Percentiles rank a stretch among this genome's conserved stretches.
These are phyloP conservation scores for Mortierella claussenii DNA, from an alignment of 192 early-diverging fungal species.

Conservation along the genomic window DNA sequence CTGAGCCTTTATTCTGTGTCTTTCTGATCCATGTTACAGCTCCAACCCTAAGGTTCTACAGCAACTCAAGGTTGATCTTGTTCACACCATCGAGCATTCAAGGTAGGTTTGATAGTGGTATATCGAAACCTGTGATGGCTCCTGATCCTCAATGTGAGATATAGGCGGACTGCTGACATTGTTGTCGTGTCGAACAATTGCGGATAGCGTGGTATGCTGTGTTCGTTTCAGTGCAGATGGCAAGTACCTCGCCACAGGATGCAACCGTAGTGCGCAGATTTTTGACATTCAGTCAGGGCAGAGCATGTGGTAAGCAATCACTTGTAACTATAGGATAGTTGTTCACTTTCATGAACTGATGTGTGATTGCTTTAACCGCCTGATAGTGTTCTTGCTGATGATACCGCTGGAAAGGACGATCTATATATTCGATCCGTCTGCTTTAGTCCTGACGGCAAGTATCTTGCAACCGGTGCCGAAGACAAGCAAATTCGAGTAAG, in stretches of 20 bases:
- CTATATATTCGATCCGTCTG: conserved; percentile 96
- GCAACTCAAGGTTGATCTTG: conserved; percentile 70
- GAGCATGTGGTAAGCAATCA: conserved; percentile 68
- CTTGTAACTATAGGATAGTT: too few species aligned
- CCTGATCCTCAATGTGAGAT: too few species aligned
- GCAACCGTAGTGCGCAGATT: conserved; percentile 90
- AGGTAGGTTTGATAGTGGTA: conserved; percentile 42
- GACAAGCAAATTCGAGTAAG: conserved; percentile 90
- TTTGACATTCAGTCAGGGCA: conserved; percentile 85
- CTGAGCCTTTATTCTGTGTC: too few species aligned
- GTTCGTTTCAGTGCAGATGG: conserved; percentile 96
- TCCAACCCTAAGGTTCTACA: conserved; percentile 76
- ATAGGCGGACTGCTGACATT: too few species aligned
- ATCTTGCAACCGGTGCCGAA: conserved; percentile 94
- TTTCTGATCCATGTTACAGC: conserved; percentile 26
- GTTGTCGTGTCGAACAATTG: too few species aligned
- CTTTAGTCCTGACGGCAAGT: conserved; percentile 93
- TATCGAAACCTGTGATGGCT: too few species aligned
- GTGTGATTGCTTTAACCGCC: too few species aligned
- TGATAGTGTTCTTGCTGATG: conserved; percentile 79
- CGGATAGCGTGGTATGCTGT: conserved; percentile 97
- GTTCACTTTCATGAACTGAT: too few species aligned
- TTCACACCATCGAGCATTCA: conserved; percentile 66
- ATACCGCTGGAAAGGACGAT: conserved; percentile 81
- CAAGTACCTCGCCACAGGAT: conserved; percentile 91